Evolutionary conservation across 1,284 basidiomycete species (phyloP), one percentile per base, ranked within the genome.

Genomic region (Tilletia setariae): DNA sequence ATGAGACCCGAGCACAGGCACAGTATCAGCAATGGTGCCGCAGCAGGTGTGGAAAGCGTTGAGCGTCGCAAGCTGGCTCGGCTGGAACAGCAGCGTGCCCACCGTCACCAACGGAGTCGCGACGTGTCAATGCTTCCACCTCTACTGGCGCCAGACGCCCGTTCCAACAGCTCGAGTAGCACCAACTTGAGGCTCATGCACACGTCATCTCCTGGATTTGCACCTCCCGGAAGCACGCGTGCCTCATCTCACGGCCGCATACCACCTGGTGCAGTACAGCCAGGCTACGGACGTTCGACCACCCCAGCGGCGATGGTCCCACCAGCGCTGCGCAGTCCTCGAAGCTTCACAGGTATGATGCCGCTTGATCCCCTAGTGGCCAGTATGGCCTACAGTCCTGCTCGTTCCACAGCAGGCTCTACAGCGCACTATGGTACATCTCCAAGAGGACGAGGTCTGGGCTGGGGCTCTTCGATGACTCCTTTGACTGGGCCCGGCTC

Each of bases 401-500:
- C 68, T 66, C 75, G 75, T 6, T 32, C 56, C 13, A 32, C 56
- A 11, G 28, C 56, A 16, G 71, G 68, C 9, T 70, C 70, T 16
- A 71, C 72, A 2, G 35, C 35, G 35, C 68, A 67, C 47, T 67
- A 73, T 2, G 76, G 77, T 25, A 79, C 75, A 0, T 74, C 72
- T n/a, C 77, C 77, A 15, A 67, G 77, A 4, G 70, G 73, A 42
- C 73, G 74, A 9, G 77, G 77, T 13, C 68, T 77, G 8, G 76
- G 76, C 6, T 78, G 76, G 76, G 74, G 77, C 11, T 73, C 71
- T 15, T 72, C 77, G 74, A 79, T 76, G 1, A 66, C 73, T n/a
- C 74, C 56, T 28, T 21, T 61, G 15, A 61, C 28, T 61, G 56
- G 28, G 28, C 28, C 56, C 30, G 32, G 32, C 4, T 61, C 56